phyloP scores from a whole-genome alignment of 2,329 filamentous ascomycete species.

The Fusarium hostae region DNA sequence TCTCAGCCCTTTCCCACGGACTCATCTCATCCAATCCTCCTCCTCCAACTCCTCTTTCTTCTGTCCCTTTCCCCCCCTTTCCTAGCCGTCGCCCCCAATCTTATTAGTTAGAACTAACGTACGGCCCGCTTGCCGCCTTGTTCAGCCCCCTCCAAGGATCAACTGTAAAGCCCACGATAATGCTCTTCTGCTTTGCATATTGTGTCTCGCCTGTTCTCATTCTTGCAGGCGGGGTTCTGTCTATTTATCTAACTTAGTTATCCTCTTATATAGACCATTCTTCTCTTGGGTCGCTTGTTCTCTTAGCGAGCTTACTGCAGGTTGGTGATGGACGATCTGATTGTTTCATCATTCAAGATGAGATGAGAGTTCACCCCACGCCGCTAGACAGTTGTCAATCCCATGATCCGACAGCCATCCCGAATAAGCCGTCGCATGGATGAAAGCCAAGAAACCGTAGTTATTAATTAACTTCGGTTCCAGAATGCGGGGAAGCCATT shows the following conservation, averaged over 20 bases:
- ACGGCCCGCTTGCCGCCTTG: conserved; percentile 16
- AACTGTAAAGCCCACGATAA: conserved; percentile 25
- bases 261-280: neutral
- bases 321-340: neutral
- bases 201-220: conserved; percentile 3
- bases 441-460: conserved; percentile 19
- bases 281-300: neutral
- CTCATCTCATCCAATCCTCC: conserved; percentile 30
- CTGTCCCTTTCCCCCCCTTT: conserved; percentile 12
- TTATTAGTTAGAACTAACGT: conserved; percentile 5
- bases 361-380: conserved; percentile 5
- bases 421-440: neutral
- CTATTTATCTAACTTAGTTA: neutral
- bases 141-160: conserved; percentile 32
- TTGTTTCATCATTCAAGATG: conserved; percentile 14
- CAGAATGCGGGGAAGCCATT: conserved; percentile 20
- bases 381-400: conserved; percentile 39
- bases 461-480: conserved; percentile 10
- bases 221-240: neutral
- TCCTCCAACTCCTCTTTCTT: conserved; percentile 10
- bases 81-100: conserved; percentile 6
- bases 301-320: neutral
- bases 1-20: conserved; percentile 7
- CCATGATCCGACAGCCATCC: conserved; percentile 30
- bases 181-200: conserved; percentile 10